Percentiles rank a stretch among this genome's conserved stretches.
Conservation (phyloP, 352 stramenopile species). For the Phytophthora capsici region DNA sequence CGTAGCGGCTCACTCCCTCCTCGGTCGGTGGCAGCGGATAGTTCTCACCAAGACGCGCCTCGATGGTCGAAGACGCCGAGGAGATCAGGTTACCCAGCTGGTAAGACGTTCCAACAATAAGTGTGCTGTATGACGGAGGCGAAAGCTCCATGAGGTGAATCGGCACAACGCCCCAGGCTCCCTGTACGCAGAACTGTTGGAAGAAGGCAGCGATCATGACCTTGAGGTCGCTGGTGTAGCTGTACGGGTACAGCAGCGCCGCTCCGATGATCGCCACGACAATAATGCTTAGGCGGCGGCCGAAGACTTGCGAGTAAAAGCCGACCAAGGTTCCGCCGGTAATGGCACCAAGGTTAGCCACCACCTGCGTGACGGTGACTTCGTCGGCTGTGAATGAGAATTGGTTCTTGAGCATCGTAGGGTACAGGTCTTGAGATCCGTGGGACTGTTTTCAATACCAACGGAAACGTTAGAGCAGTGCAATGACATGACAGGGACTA, state of each 20-base stretch:
- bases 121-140: conserved; percentile 50
- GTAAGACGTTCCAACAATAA: conserved; percentile 55
- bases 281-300: conserved; percentile 50
- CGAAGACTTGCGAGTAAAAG: conserved; percentile 59
- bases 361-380: conserved; percentile 51
- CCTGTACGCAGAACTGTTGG: conserved; percentile 56
- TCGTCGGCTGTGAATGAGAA: conserved; percentile 47
- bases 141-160: conserved; percentile 66
- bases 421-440: conserved; percentile 55
- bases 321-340: conserved; percentile 45
- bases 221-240: conserved; percentile 31
- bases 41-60: conserved; percentile 46
- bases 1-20: conserved; percentile 38
- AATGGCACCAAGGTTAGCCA: conserved; percentile 54
- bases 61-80: conserved; percentile 53
- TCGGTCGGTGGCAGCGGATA: conserved; percentile 44
- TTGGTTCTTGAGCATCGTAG: conserved; percentile 57
- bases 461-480: neutral
- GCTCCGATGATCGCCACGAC: conserved; percentile 35
- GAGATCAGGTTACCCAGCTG: conserved; percentile 66
- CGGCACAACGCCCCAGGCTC: conserved; percentile 57
- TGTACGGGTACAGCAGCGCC: conserved; percentile 58
- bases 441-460: conserved; percentile 31
- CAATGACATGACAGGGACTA: neutral
- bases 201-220: conserved; percentile 53